Conservation (phyloP, 164 flowering plant genomes). For the Vitis riparia region DNA sequence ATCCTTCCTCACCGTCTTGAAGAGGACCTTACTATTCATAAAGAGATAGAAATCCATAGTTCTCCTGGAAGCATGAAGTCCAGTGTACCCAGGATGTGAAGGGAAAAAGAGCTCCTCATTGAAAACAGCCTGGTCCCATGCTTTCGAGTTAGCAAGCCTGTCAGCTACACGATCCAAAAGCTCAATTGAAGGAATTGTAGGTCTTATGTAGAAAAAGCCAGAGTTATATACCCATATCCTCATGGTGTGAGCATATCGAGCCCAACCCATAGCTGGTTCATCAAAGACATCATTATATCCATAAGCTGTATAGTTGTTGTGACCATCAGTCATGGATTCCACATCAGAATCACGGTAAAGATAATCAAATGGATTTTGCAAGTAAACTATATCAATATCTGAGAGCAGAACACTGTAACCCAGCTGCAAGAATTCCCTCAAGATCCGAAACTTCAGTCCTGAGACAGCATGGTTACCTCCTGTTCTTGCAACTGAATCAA, state of each 20-base stretch:
- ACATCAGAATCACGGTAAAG: slow-evolving; percentile 87
- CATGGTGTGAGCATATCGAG: slow-evolving; percentile 94
- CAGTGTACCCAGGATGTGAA: slow-evolving; percentile 86
- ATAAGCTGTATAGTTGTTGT: slow-evolving; percentile 84
- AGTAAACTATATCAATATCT: slow-evolving; percentile 84
- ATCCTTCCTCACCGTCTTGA: slow-evolving; percentile 86
- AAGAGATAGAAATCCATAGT: slow-evolving; percentile 82
- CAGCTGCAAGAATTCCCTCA: slow-evolving; percentile 92
- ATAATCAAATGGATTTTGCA: slow-evolving; percentile 89
- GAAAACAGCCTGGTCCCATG: slow-evolving; percentile 98
- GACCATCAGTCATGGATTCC: slow-evolving; percentile 94
- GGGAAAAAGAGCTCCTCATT: slow-evolving; percentile 92
- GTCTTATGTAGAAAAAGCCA: slow-evolving; percentile 92
- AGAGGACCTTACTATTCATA: slow-evolving; percentile 95
- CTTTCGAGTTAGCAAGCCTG: slow-evolving; percentile 46
- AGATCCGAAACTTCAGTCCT: slow-evolving; percentile 77
- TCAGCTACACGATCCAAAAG: slow-evolving; percentile 89
- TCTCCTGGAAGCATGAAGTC: slow-evolving; percentile 89
- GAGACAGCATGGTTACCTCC: slow-evolving; percentile 91
- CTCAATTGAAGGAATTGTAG: slow-evolving; percentile 90
- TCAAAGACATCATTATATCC: slow-evolving; percentile 87
- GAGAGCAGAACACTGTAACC: slow-evolving; percentile 95
- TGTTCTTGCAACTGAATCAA: slow-evolving; percentile 61
- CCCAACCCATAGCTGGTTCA: slow-evolving; percentile 95
- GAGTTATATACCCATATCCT: slow-evolving; percentile 96